phyloP scores from a whole-genome alignment of 2,329 filamentous ascomycete genomes.

The Colletotrichum musicola region DNA sequence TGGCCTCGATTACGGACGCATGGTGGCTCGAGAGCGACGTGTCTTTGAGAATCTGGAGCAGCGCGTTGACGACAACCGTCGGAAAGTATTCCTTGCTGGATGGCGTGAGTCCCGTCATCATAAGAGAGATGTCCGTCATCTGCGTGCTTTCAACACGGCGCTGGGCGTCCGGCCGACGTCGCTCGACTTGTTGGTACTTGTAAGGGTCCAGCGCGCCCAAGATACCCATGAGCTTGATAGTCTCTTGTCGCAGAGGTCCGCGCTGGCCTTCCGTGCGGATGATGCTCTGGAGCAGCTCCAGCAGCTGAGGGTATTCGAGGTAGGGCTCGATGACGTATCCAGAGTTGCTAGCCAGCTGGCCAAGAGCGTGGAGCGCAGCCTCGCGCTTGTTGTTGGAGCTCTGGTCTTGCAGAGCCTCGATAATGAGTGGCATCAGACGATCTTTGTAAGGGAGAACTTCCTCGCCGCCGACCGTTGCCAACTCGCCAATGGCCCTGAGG shows the following conservation, averaged over 20 bases:
- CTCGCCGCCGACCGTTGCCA: slow-evolving; percentile 92
- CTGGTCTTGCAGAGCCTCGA: slow-evolving; percentile 93
- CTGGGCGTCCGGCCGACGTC: slow-evolving; percentile 86
- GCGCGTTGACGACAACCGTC: slow-evolving; percentile 95
- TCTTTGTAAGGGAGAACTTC: slow-evolving; percentile 95
- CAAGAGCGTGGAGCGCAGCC: slow-evolving; percentile 89
- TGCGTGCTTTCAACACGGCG: slow-evolving; percentile 72
- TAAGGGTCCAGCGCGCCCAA: slow-evolving; percentile 96
- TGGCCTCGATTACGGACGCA: slow-evolving; percentile 93
- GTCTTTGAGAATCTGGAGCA: slow-evolving; percentile 92
- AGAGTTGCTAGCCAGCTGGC: slow-evolving; percentile 93
- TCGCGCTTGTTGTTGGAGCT: slow-evolving; percentile 91
- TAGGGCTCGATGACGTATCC: slow-evolving; percentile 99
- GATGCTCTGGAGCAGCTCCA: slow-evolving; percentile 93
- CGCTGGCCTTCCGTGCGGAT: slow-evolving; percentile 91
- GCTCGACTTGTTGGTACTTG: slow-evolving; percentile 94
- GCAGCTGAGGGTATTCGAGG: slow-evolving; percentile 91
- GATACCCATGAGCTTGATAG: slow-evolving; percentile 96
- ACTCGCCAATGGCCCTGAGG: slow-evolving; percentile 93
- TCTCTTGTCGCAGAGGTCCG: slow-evolving; percentile 88
- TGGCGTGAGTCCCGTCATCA: slow-evolving; percentile 97
- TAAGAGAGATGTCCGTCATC: slow-evolving; percentile 93
- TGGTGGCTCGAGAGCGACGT: slow-evolving; percentile 91
- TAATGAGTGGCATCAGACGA: slow-evolving; percentile 92
- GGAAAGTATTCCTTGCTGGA: slow-evolving; percentile 99